Conservation (phyloP, 2,329 filamentous ascomycete species). For the Trichoderma cornu-damae region DNA sequence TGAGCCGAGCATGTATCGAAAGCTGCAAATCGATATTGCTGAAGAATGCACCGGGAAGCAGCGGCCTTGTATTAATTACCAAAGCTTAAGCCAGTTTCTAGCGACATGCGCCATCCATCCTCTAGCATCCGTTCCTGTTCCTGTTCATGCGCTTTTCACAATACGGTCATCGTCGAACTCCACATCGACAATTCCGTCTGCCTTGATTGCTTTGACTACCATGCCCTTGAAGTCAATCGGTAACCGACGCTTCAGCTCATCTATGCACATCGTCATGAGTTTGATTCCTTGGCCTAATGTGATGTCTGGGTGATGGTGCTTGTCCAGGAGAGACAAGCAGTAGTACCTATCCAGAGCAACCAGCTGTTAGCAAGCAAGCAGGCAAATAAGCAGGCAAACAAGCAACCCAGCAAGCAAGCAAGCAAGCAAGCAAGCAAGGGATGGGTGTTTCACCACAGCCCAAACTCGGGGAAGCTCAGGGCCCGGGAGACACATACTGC, state of each 20-base stretch:
- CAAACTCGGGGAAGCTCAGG: not conserved
- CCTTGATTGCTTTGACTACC: slow-evolving; percentile 88
- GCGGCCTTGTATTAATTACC: slow-evolving; percentile 13
- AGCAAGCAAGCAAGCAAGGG: not conserved
- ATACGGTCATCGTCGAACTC: slow-evolving; percentile 78
- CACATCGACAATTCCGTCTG: slow-evolving; percentile 82
- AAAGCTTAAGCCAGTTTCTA: slow-evolving; percentile 26
- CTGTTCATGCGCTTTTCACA: slow-evolving; percentile 53
- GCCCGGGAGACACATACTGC: slow-evolving; percentile 56
- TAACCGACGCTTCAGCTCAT: slow-evolving; percentile 93
- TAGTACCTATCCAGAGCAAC: slow-evolving; percentile 64
- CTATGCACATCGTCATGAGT: slow-evolving; percentile 88
- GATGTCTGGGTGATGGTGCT: slow-evolving; percentile 97
- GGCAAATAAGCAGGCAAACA: not conserved
- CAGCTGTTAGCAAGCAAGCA: not conserved
- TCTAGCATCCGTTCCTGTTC: slow-evolving; percentile 24
- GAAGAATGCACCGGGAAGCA: slow-evolving; percentile 1
- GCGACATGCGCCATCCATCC: slow-evolving; percentile 33
- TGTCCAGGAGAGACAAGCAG: slow-evolving; percentile 94
- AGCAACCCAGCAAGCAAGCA: not conserved
- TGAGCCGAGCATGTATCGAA: not conserved
- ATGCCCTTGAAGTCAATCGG: slow-evolving; percentile 99
- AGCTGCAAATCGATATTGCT: not conserved
- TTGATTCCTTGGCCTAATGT: slow-evolving; percentile 83
- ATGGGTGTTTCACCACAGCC: not conserved